Percentiles rank a stretch among this genome's conserved stretches.
phyloP scores from a whole-genome alignment of 2,329 filamentous ascomycete species.

The Penicillium hesseltinei region DNA sequence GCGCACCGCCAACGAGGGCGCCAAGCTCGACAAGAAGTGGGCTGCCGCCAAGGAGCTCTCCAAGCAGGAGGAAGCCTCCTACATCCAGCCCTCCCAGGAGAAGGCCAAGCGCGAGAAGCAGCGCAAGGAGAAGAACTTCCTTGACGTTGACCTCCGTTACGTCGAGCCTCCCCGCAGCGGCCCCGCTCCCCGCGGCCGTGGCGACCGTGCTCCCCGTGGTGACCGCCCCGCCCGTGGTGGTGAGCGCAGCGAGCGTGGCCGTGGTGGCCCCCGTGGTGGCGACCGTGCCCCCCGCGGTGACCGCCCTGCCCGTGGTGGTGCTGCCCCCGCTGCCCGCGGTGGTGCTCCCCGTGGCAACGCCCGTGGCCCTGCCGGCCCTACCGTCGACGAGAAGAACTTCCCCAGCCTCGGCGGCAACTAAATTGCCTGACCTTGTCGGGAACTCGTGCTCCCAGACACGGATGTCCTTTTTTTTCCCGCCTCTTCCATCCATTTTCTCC shows the following conservation, averaged over 20 bases:
- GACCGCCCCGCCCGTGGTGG: constrained; percentile 46
- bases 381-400: constrained; percentile 49
- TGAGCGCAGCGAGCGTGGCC: constrained; percentile 18
- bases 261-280: constrained; percentile 25
- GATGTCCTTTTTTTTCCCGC: neutral
- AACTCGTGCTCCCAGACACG: constrained; percentile 8
- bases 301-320: constrained; percentile 33
- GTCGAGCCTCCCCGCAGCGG: constrained; percentile 64
- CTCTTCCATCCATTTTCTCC: constrained; percentile 7
- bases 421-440: constrained; percentile 13
- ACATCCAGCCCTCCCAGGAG: constrained; percentile 69
- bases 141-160: constrained; percentile 85
- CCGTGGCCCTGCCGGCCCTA: constrained; percentile 26
- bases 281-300: constrained; percentile 22
- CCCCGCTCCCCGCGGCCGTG: constrained; percentile 48
- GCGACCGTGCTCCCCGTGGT: constrained; percentile 44
- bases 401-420: constrained; percentile 45
- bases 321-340: constrained; percentile 49
- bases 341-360: constrained; percentile 32
- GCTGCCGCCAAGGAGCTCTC: constrained; percentile 70
- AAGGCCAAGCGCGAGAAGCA: constrained; percentile 82
- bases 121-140: constrained; percentile 84
- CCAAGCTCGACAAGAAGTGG: constrained; percentile 89
- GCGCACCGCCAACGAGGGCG: constrained; percentile 90
- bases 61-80: constrained; percentile 63